Base-by-base conservation (phyloP, 2,329 filamentous ascomycete genomes). In the Fusarium austroafricanum region DNA sequence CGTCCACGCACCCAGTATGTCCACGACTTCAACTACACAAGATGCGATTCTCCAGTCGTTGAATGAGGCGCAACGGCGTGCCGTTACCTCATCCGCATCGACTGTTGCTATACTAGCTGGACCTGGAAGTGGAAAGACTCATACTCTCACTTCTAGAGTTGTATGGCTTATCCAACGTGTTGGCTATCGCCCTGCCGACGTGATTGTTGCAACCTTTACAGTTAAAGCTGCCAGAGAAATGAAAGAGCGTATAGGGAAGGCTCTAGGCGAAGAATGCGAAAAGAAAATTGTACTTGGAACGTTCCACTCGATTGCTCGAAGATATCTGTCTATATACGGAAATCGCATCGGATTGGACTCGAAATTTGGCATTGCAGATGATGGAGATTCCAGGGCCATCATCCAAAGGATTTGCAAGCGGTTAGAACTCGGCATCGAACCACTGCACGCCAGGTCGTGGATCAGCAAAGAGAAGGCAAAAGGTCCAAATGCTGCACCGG, bases 161-260 rank as follows among this genome's bases (percentile, higher is more conserved):
- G 94, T 94, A 72, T 96, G 95, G 84, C 88, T 97, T 29, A 86
- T 97, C 54, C 87, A 90, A 50, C 84, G 91, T 72, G 82, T 88
- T 71, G 88, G 90, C 40, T 87, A 93, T 71, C 86, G 88, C 57
- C 95, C 95, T 74, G 89, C 92, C 81, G 93, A 97, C 80, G 89
- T 98, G 73, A 90, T 99, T 61, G 95, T 97, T 61, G 96, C 95
- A 65, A 98, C 95, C 0, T 99, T 99, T 76, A 99, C 96, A 3
- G 94, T 97, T 77, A 98, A 98, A 78, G 94, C 96, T 2, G 93
- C 94, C 18, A 87, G 83, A 18, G 95, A 98, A 81, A 99, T 99
- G 95, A 93, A 94, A 74, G 89, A 93, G 75, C 88, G 95, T 10
- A 92, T 98, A 57, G 89, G 90, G 0, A 90, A 86, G 60, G 85